These are phyloP conservation scores for Perkinsus olseni DNA, from an alignment of 169 alveolate species.

Conservation along the genomic window DNA sequence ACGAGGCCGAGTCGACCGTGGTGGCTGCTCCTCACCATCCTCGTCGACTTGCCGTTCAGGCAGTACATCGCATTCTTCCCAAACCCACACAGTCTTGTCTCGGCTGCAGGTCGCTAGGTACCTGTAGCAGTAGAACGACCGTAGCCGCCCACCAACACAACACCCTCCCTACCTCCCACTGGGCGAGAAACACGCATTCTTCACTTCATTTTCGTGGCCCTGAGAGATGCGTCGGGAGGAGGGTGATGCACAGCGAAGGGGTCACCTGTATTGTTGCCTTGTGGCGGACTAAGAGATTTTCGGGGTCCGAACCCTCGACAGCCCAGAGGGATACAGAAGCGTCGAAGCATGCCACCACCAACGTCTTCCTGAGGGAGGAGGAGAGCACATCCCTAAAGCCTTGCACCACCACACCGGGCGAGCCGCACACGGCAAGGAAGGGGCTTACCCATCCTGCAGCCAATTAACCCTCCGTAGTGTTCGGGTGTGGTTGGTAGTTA, in stretches of 20 bases:
- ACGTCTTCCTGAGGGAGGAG: not conserved
- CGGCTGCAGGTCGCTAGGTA: constrained; percentile 70
- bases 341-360: not conserved
- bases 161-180: not conserved
- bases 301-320: not conserved
- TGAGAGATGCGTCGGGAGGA: not conserved
- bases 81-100: constrained; percentile 70
- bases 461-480: not conserved
- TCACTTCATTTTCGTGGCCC: constrained; percentile 73
- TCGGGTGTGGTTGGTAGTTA: not conserved
- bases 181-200: constrained; percentile 36
- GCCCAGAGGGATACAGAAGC: not conserved
- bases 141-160: constrained; percentile 44
- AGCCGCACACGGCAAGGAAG: no score
- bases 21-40: not conserved
- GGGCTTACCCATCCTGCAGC: not conserved
- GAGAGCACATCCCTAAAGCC: no score
- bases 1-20: not conserved
- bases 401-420: not conserved
- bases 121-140: constrained; percentile 50
- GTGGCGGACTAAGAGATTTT: not conserved
- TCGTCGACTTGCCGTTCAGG: not conserved
- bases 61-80: constrained; percentile 42
- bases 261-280: not conserved
- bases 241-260: not conserved